Conservation (phyloP, 139 green algal genomes). For the Edaphochlamys debaryana region DNA sequence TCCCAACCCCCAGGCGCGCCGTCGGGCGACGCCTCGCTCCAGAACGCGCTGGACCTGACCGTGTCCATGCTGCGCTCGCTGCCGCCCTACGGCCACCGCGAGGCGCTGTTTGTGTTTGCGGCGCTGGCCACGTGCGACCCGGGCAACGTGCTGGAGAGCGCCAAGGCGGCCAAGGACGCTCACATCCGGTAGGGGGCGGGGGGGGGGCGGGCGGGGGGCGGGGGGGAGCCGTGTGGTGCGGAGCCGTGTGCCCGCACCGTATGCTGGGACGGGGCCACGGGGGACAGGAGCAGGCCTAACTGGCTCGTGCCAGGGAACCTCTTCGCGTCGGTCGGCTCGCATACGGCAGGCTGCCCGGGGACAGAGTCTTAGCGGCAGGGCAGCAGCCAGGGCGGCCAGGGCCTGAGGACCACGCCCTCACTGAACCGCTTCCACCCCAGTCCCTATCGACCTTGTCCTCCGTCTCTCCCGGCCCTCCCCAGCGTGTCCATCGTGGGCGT, state of each 20-base stretch:
- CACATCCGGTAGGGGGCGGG: constrained; percentile 54
- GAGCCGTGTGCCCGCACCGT: background rate
- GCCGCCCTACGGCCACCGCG: constrained; percentile 91
- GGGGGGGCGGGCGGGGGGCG: too few relatives aligned
- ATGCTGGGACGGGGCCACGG: too few relatives aligned
- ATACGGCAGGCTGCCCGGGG: too few relatives aligned
- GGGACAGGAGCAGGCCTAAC: too few relatives aligned
- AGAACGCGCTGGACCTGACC: constrained; percentile 88
- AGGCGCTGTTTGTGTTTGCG: constrained; percentile 89
- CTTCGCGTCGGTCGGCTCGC: too few relatives aligned
- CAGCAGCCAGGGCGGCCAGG: too few relatives aligned
- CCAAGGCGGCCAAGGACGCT: constrained; percentile 64
- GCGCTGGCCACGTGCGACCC: constrained; percentile 92
- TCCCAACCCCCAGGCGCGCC: constrained; percentile 6
- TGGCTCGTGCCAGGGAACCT: too few relatives aligned
- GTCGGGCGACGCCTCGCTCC: constrained; percentile 78
- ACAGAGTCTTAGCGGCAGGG: too few relatives aligned
- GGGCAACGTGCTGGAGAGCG: constrained; percentile 82
- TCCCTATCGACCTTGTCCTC: too few relatives aligned
- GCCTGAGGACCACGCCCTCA: too few relatives aligned
- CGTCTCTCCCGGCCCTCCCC: too few relatives aligned
- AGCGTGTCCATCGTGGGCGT: constrained; percentile 70
- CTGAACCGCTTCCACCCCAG: too few relatives aligned
- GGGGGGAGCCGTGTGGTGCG: background rate
- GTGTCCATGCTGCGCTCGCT: constrained; percentile 67